phyloP scores from a whole-genome alignment of 208 protist species.

The Acanthamoeba healyi region DNA sequence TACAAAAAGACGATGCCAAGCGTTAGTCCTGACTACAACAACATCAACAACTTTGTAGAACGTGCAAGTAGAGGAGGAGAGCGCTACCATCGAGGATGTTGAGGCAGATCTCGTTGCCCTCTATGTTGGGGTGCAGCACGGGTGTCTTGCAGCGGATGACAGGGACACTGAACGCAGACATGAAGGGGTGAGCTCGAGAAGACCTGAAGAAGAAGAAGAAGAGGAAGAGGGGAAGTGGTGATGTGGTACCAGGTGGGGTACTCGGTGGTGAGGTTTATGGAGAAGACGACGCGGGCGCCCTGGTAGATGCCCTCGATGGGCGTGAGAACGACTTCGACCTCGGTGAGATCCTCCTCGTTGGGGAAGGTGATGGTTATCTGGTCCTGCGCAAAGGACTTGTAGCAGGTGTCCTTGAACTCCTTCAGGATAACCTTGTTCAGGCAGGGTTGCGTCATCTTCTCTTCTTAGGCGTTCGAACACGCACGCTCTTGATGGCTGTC shows the following conservation, averaged over 20 bases:
- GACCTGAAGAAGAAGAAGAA: no score
- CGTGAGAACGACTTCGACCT: conserved; percentile 1
- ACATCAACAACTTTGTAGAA: neutral
- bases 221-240: no score
- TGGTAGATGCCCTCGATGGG: conserved; percentile 4
- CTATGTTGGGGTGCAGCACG: conserved; percentile 54
- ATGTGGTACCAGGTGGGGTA: no score
- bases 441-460: neutral
- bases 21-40: neutral
- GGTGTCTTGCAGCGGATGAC: neutral
- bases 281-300: neutral
- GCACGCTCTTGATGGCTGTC: no score
- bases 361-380: conserved; percentile 45
- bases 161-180: no score
- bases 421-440: conserved; percentile 55
- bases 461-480: no score
- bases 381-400: conserved; percentile 27
- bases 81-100: conserved; percentile 36
- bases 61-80: neutral
- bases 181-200: no score
- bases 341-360: neutral
- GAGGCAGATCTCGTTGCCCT: conserved; percentile 27
- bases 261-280: neutral
- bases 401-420: conserved; percentile 34
- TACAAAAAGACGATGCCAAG: neutral